These are phyloP conservation scores for Setaria viridis DNA, from an alignment of 202 grass and related monocot species.

Conservation along the genomic window DNA sequence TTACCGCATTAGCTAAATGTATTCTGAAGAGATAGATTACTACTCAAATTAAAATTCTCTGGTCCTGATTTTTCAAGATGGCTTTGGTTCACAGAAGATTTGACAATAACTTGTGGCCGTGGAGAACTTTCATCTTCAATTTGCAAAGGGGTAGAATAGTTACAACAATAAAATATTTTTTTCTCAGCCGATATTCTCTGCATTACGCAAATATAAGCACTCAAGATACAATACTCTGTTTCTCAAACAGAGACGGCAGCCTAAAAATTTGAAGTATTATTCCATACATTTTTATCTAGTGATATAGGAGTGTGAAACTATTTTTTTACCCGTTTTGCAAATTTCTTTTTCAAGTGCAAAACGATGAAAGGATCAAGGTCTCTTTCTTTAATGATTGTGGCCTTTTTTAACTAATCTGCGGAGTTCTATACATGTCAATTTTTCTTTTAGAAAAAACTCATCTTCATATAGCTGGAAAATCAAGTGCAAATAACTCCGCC, in stretches of 20 bases:
- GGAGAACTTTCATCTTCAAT: background rate
- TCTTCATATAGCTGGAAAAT: no score
- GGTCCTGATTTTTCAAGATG: conserved; percentile 33
- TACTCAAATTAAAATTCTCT: background rate
- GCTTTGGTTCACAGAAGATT: conserved; percentile 32
- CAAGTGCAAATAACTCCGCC: no score
- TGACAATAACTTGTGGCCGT: conserved; percentile 5
- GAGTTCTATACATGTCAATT: no score
- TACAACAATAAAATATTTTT: background rate
- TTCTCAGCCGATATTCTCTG: background rate
- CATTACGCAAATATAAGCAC: background rate
- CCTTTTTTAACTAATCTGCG: no score
- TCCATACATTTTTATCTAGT: background rate
- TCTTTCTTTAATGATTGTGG: no score
- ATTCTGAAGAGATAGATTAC: background rate
- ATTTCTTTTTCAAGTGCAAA: no score
- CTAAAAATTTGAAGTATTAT: conserved; percentile 24
- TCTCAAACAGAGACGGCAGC: conserved; percentile 5
- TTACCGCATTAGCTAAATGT: background rate
- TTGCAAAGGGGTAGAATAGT: background rate
- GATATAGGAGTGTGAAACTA: background rate
- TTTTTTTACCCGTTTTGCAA: background rate
- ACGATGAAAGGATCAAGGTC: no score
- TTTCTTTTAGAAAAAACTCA: no score
- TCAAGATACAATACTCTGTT: background rate